Evolutionary conservation across 1,139 yeast genomes (phyloP).

Genomic region (Lizanozyma gosingica): DNA sequence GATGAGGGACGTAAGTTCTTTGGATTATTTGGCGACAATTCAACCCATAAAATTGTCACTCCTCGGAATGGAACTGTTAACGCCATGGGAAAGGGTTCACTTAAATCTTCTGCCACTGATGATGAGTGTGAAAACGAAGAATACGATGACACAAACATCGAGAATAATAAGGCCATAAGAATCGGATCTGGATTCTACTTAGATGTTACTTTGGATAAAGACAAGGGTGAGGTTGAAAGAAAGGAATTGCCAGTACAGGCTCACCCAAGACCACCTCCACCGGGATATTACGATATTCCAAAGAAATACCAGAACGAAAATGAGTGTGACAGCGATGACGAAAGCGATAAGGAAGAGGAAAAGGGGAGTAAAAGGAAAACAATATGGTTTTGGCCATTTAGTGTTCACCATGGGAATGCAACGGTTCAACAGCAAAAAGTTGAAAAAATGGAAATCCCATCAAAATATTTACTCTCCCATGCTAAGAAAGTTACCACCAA

Average conservation of each 20-base stretch:
- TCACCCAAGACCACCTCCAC: not conserved
- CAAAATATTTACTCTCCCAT: slow-evolving; percentile 3
- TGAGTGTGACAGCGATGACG: slow-evolving; percentile 6
- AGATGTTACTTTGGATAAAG: not conserved
- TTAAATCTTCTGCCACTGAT: not conserved
- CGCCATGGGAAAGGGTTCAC: not conserved
- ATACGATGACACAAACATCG: too few species aligned
- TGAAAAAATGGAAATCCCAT: slow-evolving; percentile 4
- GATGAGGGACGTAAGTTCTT: not conserved
- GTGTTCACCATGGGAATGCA: slow-evolving; percentile 1
- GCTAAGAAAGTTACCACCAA: slow-evolving; percentile 7
- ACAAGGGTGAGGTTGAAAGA: not conserved
- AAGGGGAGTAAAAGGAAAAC: slow-evolving; percentile 3
- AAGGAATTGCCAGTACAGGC: not conserved
- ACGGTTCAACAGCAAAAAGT: not conserved
- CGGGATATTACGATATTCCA: not conserved
- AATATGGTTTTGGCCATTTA: slow-evolving; percentile 10
- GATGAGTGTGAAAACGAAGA: slow-evolving; percentile 1
- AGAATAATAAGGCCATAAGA: not conserved
- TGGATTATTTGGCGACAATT: slow-evolving; percentile 11
- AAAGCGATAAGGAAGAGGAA: slow-evolving; percentile 5
- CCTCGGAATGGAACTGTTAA: slow-evolving; percentile 12
- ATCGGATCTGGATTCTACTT: not conserved
- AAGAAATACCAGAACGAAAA: not conserved
- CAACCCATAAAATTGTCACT: slow-evolving; percentile 12